Percentiles rank a stretch among this genome's conserved stretches.
Evolutionary conservation across 1,139 yeast species (phyloP).

Genomic region (Hanseniaspora uvarum): DNA sequence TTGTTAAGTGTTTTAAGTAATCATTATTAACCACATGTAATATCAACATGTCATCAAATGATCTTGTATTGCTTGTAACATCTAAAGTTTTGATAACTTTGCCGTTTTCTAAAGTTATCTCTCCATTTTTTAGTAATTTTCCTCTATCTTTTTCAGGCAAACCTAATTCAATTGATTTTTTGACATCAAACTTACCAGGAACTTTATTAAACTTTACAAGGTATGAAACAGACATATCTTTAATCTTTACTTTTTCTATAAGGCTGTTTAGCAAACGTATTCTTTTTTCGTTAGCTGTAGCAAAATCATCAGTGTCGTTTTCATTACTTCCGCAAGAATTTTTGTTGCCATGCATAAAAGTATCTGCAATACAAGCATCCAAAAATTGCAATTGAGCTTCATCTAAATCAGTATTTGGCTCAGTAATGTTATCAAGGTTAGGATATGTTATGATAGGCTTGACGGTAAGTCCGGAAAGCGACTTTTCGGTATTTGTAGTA

Average conservation of each 20-base stretch:
- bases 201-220: constrained; percentile 54
- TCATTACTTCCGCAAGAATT: constrained; percentile 20
- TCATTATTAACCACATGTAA: constrained; percentile 58
- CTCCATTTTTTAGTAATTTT: constrained; percentile 51
- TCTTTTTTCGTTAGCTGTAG: not conserved
- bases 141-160: constrained; percentile 56
- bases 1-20: constrained; percentile 35
- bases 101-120: constrained; percentile 53
- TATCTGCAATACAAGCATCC: constrained; percentile 24
- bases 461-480: constrained; percentile 18
- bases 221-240: constrained; percentile 43
- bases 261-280: constrained; percentile 24
- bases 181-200: constrained; percentile 67
- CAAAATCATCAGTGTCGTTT: constrained; percentile 6
- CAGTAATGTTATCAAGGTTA: constrained; percentile 13
- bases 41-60: constrained; percentile 48
- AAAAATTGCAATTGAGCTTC: not conserved
- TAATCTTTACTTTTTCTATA: constrained; percentile 25
- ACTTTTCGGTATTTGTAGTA: not conserved
- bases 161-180: constrained; percentile 57
- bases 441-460: constrained; percentile 11
- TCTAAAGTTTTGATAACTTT: constrained; percentile 47
- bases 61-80: constrained; percentile 26
- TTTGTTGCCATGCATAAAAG: constrained; percentile 20
- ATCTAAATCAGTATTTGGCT: constrained; percentile 14